Evolutionary conservation across 139 green algal species (phyloP), one percentile per base, ranked within the genome.

Genomic region (Pseudopediastrum boryanum): DNA sequence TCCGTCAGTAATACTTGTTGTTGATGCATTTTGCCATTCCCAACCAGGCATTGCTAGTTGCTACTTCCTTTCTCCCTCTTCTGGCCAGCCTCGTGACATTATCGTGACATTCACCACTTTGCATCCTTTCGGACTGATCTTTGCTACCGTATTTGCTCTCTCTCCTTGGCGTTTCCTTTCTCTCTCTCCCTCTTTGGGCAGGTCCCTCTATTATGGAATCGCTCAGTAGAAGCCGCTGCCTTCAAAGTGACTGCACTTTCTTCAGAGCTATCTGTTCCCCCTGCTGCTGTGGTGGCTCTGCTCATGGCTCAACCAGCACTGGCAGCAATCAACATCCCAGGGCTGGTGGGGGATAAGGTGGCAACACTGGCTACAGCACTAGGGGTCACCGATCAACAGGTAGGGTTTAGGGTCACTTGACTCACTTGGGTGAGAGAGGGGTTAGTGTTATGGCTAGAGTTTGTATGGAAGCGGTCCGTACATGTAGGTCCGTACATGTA

Each of bases 121-220:
- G 10, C 21, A 9, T n/a, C 58, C 13, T 16, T 66, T 23, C 19
- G 58, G 58, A 66, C 21, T 16, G 21, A 58, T 16, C 48, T n/a
- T 21, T 21, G 19, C 21, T 21, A 58, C 48, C 16, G 21, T 21
- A n/a, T 21, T 58, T 58, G 19, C 48, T 58, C 48, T 58, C 21
- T 16, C 48, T 58, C 19, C 48, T 66, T n/a, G 29, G 6, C 25
- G 16, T 25, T 43, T 31, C 13, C 8, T 19, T 27, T 43, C 33
- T 35, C 44, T 31, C 63, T 48, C n/a, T 19, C 12, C 6, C 27
- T 54, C 10, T 4, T 46, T 5, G 33, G 33, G 29, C 61, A 77
- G 31, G 76, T 80, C n/a, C 76, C 82, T 12, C 58, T 62, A 36
- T 52, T 86, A 36, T 81, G 71, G 82, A 80, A 86, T 39, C 68